A percentile compares a stretch with the other conserved stretches of the same genome.
Evolutionary conservation across 495 filamentous ascomycete genomes (phyloP).

Genomic region (Penicillium cinerascens): DNA sequence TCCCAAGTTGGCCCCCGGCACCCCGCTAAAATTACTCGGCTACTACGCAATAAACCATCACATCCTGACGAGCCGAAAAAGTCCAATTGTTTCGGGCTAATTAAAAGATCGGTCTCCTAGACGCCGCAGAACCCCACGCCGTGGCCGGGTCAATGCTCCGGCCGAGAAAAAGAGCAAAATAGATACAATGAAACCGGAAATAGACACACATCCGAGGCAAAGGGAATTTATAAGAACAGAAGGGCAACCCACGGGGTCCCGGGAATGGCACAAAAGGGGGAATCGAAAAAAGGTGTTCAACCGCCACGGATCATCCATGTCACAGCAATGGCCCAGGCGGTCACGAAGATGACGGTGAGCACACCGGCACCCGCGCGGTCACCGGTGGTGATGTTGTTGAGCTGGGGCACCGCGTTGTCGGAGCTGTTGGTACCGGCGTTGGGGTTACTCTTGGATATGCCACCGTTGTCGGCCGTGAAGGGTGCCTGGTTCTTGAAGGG

Average conservation of each 20-base stretch:
- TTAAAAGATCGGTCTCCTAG: slow-evolving; percentile 1
- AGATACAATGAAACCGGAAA: neutral
- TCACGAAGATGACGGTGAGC: slow-evolving; percentile 55
- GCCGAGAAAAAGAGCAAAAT: neutral
- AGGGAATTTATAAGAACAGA: slow-evolving; percentile 15
- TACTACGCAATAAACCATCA: neutral
- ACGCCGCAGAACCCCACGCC: slow-evolving; percentile 16
- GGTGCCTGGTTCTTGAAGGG: slow-evolving; percentile 44
- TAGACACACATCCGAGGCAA: slow-evolving; percentile 7
- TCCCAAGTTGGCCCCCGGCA: too few species aligned
- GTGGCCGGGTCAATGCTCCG: slow-evolving; percentile 1
- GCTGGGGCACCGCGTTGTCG: slow-evolving; percentile 17
- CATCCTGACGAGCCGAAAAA: neutral
- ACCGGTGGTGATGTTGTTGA: slow-evolving; percentile 46
- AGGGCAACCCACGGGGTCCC: slow-evolving; percentile 8
- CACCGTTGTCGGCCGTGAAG: slow-evolving; percentile 55
- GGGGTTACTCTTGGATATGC: slow-evolving; percentile 62
- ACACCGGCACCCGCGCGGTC: slow-evolving; percentile 65
- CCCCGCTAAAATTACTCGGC: neutral
- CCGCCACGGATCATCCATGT: slow-evolving; percentile 42
- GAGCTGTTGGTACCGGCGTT: slow-evolving; percentile 47
- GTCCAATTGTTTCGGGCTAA: neutral
- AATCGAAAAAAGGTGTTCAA: slow-evolving; percentile 9
- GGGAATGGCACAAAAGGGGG: slow-evolving; percentile 3
- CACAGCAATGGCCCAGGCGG: slow-evolving; percentile 48